These are phyloP conservation scores for Aspergillus haitiensis DNA, from an alignment of 495 filamentous ascomycete species.

Conservation along the genomic window DNA sequence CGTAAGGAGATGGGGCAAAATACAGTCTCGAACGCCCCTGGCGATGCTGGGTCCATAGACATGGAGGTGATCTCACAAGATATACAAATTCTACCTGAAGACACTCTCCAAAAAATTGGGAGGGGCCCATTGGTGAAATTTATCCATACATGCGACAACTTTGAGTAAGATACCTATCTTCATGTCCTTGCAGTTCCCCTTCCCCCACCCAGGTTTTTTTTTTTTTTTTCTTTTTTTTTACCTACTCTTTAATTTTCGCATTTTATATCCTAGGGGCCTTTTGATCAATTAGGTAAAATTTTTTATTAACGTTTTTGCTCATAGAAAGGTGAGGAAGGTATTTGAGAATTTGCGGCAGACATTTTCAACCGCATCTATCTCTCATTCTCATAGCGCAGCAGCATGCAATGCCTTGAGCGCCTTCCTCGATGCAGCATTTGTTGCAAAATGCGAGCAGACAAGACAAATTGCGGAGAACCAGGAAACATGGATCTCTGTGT, in stretches of 20 bases:
- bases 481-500: slow-evolving; percentile 56
- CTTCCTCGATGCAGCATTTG: slow-evolving; percentile 47
- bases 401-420: slow-evolving; percentile 49
- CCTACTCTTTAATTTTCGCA: neutral
- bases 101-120: slow-evolving; percentile 38
- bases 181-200: neutral
- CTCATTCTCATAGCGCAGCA: slow-evolving; percentile 41
- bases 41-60: slow-evolving; percentile 18
- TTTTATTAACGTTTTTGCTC: neutral
- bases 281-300: too few relatives aligned
- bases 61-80: slow-evolving; percentile 41
- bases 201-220: neutral
- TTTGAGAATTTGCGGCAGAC: slow-evolving; percentile 43
- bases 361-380: slow-evolving; percentile 39
- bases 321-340: slow-evolving; percentile 41
- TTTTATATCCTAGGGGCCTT: too few relatives aligned
- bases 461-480: slow-evolving; percentile 48
- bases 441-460: slow-evolving; percentile 36
- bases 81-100: slow-evolving; percentile 42
- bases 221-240: neutral
- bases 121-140: slow-evolving; percentile 45
- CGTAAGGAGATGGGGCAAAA: slow-evolving; percentile 30
- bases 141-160: slow-evolving; percentile 34
- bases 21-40: slow-evolving; percentile 15
- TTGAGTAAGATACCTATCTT: slow-evolving; percentile 30